Evolutionary conservation across 768 basidiomycete genomes (phyloP), one percentile per base, ranked within the genome.

Genomic region (Rhodotorula taiwanensis): DNA sequence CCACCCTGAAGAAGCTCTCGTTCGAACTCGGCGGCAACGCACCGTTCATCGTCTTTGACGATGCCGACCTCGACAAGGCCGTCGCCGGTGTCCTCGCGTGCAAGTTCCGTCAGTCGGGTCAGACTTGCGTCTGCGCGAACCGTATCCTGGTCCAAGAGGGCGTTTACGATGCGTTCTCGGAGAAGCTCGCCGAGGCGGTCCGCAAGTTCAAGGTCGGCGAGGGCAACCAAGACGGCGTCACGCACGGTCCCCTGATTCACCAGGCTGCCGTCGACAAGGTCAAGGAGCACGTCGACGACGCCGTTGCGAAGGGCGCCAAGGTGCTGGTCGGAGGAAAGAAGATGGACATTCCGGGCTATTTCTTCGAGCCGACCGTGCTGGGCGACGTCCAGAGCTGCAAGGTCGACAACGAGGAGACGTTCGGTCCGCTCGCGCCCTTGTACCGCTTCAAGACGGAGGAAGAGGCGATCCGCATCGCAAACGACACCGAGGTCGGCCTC

Each of bases 191-290:
- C 6, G 88, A 89, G 72, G 75, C 75, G 45, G 79, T 79, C 44
- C 72, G 72, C 36, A 60, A 59, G 43, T 79, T 79, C 76, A 73
- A 89, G 73, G 79, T 94, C 62, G 95, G 95, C 23, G 84, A 91
- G 60, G 93, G 93, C 4, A 81, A 92, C 28, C 86, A 89, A 55
- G 62, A 59, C 23, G 67, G 62, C 41, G 44, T 71, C 47, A 98
- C 94, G 0, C 93, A 97, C 70, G 95, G 95, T 0, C 95, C 95
- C 20, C 81, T 99, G 52, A 95, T 99, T 64, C 93, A 98, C 76
- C 76, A 77, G 21, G 84, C 84, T 28, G 92, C 92, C 0, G 78
- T 92, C 54, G 83, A 86, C 71, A 99, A 99, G 76, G 90, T 93
- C 23, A 78, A 82, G 55, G 77, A 79, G 50, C 95, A 99, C 77